phyloP scores from a whole-genome alignment of 495 filamentous ascomycete genomes.

The Talaromyces wortmannii region DNA sequence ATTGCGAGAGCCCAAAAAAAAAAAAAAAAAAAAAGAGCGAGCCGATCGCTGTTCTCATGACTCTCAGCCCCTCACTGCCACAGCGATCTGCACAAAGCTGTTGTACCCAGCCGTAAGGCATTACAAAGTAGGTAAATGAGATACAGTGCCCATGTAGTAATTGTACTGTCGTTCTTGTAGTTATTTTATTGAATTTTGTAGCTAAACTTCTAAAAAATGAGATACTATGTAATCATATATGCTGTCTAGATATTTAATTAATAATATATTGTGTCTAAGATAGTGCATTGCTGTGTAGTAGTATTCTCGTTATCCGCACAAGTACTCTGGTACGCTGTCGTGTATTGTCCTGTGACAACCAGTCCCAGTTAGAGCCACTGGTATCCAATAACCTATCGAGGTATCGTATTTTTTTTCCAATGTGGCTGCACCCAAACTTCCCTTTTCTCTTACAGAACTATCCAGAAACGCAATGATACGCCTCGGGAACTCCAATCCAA shows the following conservation, averaged over 20 bases:
- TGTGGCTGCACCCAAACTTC: no score
- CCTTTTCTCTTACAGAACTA: background rate
- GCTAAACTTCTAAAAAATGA: no score
- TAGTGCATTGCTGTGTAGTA: no score
- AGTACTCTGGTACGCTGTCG: background rate
- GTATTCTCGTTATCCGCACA: no score
- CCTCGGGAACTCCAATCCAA: background rate
- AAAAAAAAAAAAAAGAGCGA: background rate
- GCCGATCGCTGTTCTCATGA: background rate
- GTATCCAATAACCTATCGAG: background rate
- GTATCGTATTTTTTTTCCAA: background rate
- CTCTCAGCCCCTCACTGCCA: background rate
- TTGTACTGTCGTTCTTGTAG: no score
- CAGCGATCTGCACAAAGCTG: background rate
- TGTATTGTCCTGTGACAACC: background rate
- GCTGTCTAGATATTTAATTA: no score
- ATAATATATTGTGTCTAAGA: no score
- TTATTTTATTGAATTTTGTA: no score
- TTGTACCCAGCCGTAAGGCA: no score
- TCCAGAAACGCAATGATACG: background rate
- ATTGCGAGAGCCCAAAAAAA: background rate
- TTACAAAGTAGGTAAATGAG: no score
- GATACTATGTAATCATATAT: no score
- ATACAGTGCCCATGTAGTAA: no score
- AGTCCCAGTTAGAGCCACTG: background rate